These are phyloP conservation scores for Sugiyamaella pinicola DNA, from an alignment of 1,139 yeast species.

Conservation along the genomic window DNA sequence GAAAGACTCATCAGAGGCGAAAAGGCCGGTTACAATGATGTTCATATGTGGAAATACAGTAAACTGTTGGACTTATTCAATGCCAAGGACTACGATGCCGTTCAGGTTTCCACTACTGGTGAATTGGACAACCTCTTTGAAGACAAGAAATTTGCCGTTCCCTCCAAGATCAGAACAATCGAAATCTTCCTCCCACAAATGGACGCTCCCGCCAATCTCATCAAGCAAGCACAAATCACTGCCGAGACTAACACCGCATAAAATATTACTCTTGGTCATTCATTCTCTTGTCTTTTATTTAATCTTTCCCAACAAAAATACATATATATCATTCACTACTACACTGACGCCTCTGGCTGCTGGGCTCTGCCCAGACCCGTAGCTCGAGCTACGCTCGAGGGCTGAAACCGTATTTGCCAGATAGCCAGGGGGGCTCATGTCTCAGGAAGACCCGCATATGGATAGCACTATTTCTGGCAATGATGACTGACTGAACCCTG, in stretches of 20 bases:
- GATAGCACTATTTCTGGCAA: neutral
- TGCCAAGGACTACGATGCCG: constrained; percentile 53
- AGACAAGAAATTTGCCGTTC: constrained; percentile 56
- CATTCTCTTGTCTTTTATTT: neutral
- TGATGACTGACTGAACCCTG: neutral
- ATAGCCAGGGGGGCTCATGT: no score
- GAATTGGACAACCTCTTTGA: constrained; percentile 64
- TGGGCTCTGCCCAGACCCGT: no score
- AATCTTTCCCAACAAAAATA: neutral
- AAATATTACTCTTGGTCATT: neutral
- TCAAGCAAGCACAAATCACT: constrained; percentile 75
- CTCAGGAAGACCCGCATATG: neutral
- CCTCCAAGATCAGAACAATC: constrained; percentile 70
- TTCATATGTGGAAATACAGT: constrained; percentile 81
- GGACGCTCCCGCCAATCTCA: constrained; percentile 79
- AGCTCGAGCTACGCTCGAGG: no score
- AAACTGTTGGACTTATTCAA: constrained; percentile 69
- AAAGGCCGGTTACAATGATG: constrained; percentile 72
- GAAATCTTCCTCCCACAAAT: constrained; percentile 78
- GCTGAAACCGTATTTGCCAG: no score
- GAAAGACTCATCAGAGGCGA: constrained; percentile 87
- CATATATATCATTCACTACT: neutral
- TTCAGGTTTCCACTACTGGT: constrained; percentile 62
- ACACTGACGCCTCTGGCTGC: no score
- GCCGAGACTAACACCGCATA: constrained; percentile 56